Base-by-base conservation (phyloP, 176 grass and related monocot genomes). In the Saccharum spontaneum region DNA sequence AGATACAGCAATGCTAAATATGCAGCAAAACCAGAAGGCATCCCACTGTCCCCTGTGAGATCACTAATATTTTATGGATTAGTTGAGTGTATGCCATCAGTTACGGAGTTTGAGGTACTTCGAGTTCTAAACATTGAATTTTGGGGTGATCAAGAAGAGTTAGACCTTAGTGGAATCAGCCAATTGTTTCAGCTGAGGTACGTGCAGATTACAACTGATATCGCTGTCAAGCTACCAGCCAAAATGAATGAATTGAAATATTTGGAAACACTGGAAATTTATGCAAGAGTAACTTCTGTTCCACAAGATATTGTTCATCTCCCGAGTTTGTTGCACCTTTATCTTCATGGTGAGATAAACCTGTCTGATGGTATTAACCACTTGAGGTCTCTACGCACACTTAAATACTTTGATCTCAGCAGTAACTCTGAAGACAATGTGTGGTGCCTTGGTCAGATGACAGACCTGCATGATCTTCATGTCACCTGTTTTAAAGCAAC, bases 401-500 rank as follows among this genome's bases (percentile, higher is more conserved):
- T 84, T n/a, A 20, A 75, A 22, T 84, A 20, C 7, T 75, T 84
- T 18, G 30, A 50, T 30, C 10, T 75, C 61, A 8, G 71, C 41
- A 36, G 31, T 38, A 84, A 75, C 22, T 75, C 82, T 23, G 82
- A 84, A 75, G 71, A 26, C 24, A 74, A 31, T 50, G 24, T 49
- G 22, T 4, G 3, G 44, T 33, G 24, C 43, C 71, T 74, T 17
- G 72, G 72, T 5, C 28, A 54, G 72, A 49, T 75, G 15, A 52
- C 8, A 6, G 46, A 74, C 14, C 45, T 74, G 71, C 23, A 17
- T 16, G 44, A 33, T 49, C 71, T 74, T 9, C 71, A 30, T 50
- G 3, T 74, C 7, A 20, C 71, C 45, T 74, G 24, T 30, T 24
- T 1, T 17, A 50, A 33, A 9, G 31, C 24, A 68, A 26, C 10